Evolutionary conservation across 371 early-diverging fungal species (phyloP).

Genomic region (Nematocida major): DNA sequence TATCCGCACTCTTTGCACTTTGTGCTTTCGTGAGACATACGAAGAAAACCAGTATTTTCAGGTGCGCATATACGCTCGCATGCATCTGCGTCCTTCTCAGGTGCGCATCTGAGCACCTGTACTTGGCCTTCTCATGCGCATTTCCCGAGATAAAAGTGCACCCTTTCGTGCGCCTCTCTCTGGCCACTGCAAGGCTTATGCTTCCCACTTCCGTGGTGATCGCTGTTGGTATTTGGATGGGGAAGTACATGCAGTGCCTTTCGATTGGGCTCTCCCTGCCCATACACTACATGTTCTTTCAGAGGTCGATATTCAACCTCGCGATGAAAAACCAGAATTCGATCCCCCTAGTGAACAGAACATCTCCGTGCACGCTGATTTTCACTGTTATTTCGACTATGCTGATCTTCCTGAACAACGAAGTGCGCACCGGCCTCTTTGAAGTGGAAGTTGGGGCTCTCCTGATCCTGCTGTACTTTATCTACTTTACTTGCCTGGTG

Average conservation of each 20-base stretch:
- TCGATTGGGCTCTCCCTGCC: not conserved
- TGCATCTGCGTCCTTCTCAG: not conserved
- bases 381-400: slow-evolving; percentile 16
- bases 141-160: not conserved
- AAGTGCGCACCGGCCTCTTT: slow-evolving; percentile 34
- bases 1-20: not conserved
- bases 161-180: not conserved
- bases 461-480: not conserved
- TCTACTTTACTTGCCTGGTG: slow-evolving; percentile 5
- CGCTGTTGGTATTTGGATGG: not conserved
- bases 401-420: slow-evolving; percentile 25
- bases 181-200: not conserved
- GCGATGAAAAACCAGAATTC: not conserved
- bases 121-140: not conserved
- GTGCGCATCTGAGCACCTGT: not conserved
- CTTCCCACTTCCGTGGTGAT: not conserved
- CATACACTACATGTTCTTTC: not conserved
- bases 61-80: not conserved
- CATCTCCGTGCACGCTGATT: not conserved
- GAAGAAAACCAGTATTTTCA: not conserved
- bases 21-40: not conserved
- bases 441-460: slow-evolving; percentile 33
- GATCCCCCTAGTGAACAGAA: not conserved
- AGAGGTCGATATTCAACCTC: not conserved
- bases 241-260: not conserved